A percentile compares a stretch with the other conserved stretches of the same genome.
Evolutionary conservation across 257 asterid species (phyloP).

Genomic region (Verbascum thapsus): DNA sequence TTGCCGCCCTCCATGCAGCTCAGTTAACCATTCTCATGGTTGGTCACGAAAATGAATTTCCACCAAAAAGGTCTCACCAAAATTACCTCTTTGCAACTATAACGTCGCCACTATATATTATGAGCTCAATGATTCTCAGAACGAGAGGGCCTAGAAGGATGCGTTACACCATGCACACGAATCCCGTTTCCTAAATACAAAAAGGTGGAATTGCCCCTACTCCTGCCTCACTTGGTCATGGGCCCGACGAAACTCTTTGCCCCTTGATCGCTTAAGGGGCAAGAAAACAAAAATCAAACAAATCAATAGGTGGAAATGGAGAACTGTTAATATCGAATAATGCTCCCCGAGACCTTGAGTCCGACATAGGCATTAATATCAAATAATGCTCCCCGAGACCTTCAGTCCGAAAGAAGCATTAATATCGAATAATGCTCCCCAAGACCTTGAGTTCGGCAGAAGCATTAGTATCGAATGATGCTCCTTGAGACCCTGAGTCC

Average conservation of each 20-base stretch:
- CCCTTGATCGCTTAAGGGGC: slow-evolving; percentile 20
- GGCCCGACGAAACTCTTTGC: slow-evolving; percentile 31
- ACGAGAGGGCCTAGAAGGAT: slow-evolving; percentile 74
- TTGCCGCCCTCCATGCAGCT: slow-evolving; percentile 43
- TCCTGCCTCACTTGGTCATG: slow-evolving; percentile 36
- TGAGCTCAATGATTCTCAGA: slow-evolving; percentile 67
- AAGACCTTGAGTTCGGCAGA: too few species aligned
- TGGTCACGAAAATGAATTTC: slow-evolving; percentile 43
- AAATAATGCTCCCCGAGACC: too few species aligned
- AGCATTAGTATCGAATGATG: too few species aligned
- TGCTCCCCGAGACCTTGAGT: slow-evolving; percentile 60
- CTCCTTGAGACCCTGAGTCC: too few species aligned
- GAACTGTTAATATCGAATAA: slow-evolving; percentile 51
- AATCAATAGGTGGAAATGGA: slow-evolving; percentile 20
- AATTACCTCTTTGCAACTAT: slow-evolving; percentile 44
- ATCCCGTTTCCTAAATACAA: slow-evolving; percentile 45
- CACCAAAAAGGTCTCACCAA: slow-evolving; percentile 48
- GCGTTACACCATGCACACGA: slow-evolving; percentile 54
- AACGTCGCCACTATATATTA: slow-evolving; percentile 59
- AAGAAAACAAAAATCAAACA: slow-evolving; percentile 28
- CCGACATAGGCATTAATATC: too few species aligned
- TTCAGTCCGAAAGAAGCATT: too few species aligned
- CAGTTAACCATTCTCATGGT: slow-evolving; percentile 38
- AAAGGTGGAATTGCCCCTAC: slow-evolving; percentile 48
- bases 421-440: too few species aligned